phyloP scores from a whole-genome alignment of 148 eudicot genomes.

The Diospyros kaki region DNA sequence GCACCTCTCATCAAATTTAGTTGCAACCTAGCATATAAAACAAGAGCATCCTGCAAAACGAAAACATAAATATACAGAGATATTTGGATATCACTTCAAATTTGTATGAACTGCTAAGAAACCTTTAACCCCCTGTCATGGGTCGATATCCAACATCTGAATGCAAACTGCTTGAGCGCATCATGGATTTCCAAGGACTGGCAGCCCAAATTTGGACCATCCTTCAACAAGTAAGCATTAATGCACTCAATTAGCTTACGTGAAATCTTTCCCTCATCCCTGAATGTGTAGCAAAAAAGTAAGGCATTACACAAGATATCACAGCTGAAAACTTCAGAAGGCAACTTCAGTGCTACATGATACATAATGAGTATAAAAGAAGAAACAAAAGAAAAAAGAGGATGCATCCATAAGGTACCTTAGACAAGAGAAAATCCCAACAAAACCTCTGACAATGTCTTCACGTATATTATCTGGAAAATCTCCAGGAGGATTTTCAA shows the following conservation, averaged over 20 bases:
- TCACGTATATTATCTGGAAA: slow-evolving; percentile 66
- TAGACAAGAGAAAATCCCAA: slow-evolving; percentile 49
- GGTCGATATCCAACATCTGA: slow-evolving; percentile 66
- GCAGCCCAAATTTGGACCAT: slow-evolving; percentile 86
- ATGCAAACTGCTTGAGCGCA: slow-evolving; percentile 64
- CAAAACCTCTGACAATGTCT: slow-evolving; percentile 58
- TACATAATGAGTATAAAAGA: slow-evolving; percentile 6
- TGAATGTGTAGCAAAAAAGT: slow-evolving; percentile 20
- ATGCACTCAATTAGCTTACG: slow-evolving; percentile 83
- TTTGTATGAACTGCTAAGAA: slow-evolving; percentile 5
- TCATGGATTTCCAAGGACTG: slow-evolving; percentile 75
- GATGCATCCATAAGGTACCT: slow-evolving; percentile 35
- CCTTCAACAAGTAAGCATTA: slow-evolving; percentile 67
- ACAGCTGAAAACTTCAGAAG: slow-evolving; percentile 2
- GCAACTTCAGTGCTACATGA: slow-evolving; percentile 11
- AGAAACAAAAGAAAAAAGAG: slow-evolving; percentile 2
- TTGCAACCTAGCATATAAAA: slow-evolving; percentile 74
- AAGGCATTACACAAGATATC: slow-evolving; percentile 2
- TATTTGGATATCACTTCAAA: not conserved
- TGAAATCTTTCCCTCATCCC: slow-evolving; percentile 82
- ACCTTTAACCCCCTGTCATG: slow-evolving; percentile 79
- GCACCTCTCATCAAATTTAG: slow-evolving; percentile 64
- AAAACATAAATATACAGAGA: not conserved
- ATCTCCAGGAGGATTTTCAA: slow-evolving; percentile 97
- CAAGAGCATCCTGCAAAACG: slow-evolving; percentile 61